phyloP scores from a whole-genome alignment of 306 rosid species.

The Cercis canadensis region DNA sequence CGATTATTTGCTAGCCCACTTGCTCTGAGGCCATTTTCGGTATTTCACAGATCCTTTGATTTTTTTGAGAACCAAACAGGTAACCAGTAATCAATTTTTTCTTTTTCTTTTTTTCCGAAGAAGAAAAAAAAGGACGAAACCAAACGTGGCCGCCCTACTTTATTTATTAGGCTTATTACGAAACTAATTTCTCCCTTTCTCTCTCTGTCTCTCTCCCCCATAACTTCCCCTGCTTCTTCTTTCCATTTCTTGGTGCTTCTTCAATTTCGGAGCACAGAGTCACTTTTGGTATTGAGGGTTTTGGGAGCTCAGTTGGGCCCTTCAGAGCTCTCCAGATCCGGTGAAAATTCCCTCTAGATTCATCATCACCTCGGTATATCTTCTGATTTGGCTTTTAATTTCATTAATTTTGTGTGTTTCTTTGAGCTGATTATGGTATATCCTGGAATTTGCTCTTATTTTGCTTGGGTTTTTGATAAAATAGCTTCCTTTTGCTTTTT shows the following conservation, averaged over 20 bases:
- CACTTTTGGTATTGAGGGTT: no score
- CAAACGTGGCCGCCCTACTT: constrained; percentile 7
- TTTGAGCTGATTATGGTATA: neutral
- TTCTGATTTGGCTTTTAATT: neutral
- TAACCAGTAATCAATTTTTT: no score
- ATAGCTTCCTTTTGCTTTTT: neutral
- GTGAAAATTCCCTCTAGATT: constrained; percentile 18
- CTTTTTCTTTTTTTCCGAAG: neutral
- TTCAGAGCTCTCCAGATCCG: constrained; percentile 36
- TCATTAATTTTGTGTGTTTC: neutral
- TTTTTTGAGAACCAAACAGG: neutral
- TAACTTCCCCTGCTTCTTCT: neutral
- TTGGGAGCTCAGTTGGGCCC: neutral
- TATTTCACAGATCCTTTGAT: neutral
- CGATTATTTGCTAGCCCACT: neutral
- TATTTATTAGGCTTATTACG: constrained; percentile 9
- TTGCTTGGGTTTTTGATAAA: neutral
- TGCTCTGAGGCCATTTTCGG: constrained; percentile 24
- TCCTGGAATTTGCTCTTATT: neutral
- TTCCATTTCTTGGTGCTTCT: neutral
- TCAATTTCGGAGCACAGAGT: no score
- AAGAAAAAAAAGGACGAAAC: neutral
- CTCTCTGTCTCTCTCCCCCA: neutral
- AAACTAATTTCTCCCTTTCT: neutral
- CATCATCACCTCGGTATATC: constrained; percentile 16